Base-by-base conservation (phyloP, 2,329 filamentous ascomycete genomes). In the Neurospora sp. region DNA sequence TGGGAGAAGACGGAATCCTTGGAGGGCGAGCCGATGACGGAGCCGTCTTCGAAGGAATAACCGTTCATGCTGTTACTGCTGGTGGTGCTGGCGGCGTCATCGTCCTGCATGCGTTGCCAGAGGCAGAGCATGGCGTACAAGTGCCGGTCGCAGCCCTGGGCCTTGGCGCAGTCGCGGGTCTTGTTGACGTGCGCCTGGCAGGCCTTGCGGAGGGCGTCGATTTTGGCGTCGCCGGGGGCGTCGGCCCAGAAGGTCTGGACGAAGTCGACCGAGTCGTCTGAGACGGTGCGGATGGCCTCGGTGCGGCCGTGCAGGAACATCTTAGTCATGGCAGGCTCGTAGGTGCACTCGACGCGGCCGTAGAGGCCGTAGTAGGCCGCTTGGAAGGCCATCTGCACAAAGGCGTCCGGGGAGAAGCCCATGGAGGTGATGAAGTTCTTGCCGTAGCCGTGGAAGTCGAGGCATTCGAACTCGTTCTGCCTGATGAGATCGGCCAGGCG, bases 241-340 rank as follows among this genome's bases (percentile, higher is more conserved):
- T 98, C 95, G 6, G 89, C 93, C 94, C 96, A 99, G 81, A 99
- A 98, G 0, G 91, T 92, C 79, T 92, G 92, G 8, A 98, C 90
- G 77, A 97, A 99, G 68, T 94, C 86, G n/a, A 93, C 87, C 0
- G 91, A 91, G 73, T 96, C 93, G 0, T 89, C 85, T 0, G 93
- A 93, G 1, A 97, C 95, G 0, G 92, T 89, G 66, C 96, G 88
- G 73, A 99, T 91, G 4, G 96, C 95, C 81, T 99, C 96, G 0
- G 96, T 99, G 66, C 96, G 91, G 11, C 96, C 96, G 78, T 98
- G 96, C 71, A 96, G 88, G 81, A 88, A 99, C 71, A 91, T 84
- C 80, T 99, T 99, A 68, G 96, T 99, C 96, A 99, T 98, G 57
- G 96, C 95, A 8, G 96, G 96, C 80, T 99, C 96, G 79, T 99